Conservation (phyloP, 1,139 yeast species). For the Torulaspora pretoriensis region DNA sequence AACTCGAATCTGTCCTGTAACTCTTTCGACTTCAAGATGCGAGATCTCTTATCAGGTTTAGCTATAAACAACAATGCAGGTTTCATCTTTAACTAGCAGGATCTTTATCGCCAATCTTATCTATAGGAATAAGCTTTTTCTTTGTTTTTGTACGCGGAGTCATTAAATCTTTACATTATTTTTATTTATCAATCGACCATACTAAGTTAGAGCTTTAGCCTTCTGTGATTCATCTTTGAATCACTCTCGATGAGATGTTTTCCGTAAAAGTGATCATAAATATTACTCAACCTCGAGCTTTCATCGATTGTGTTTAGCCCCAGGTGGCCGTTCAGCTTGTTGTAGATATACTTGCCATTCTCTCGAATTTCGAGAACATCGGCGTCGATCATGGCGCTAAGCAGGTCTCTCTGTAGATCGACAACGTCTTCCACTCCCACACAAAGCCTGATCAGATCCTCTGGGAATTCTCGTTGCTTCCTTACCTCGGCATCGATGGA, state of each 20-base stretch:
- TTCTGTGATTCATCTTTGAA: conserved; percentile 12
- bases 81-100: conserved; percentile 7
- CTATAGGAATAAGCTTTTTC: conserved; percentile 2
- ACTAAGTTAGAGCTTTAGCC: conserved; percentile 6
- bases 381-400: conserved; percentile 61
- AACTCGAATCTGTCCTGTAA: conserved; percentile 16
- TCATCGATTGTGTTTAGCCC: conserved; percentile 23
- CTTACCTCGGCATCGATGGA: conserved; percentile 84
- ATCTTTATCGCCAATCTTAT: background rate
- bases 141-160: background rate
- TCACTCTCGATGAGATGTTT: conserved; percentile 13
- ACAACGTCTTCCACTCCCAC: conserved; percentile 56
- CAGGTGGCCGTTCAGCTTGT: conserved; percentile 23
- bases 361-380: conserved; percentile 42
- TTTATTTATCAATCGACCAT: background rate
- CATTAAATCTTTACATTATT: background rate
- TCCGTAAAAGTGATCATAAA: conserved; percentile 25
- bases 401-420: conserved; percentile 67
- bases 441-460: conserved; percentile 82
- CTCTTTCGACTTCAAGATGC: conserved; percentile 10
- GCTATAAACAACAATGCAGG: conserved; percentile 24
- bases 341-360: conserved; percentile 28
- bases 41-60: conserved; percentile 20
- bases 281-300: conserved; percentile 14
- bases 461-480: conserved; percentile 85